phyloP scores from a whole-genome alignment of 2,329 filamentous ascomycete genomes.

The Cytospora piceicola region DNA sequence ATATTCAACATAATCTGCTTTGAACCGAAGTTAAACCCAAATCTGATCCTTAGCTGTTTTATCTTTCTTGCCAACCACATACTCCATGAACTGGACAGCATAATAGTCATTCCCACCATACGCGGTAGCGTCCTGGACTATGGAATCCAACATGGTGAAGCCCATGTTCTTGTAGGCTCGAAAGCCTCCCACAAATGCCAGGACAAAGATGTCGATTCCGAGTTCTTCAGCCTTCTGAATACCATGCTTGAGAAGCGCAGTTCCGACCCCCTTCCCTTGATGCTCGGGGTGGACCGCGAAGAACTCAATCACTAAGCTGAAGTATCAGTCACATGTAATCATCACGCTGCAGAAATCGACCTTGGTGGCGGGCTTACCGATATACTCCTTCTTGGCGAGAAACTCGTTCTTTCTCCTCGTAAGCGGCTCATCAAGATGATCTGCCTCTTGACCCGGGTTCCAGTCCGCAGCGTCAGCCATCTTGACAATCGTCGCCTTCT shows the following conservation, averaged over 20 bases:
- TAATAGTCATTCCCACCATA: slow-evolving; percentile 34
- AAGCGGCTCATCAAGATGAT: slow-evolving; percentile 28
- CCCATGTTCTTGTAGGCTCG: slow-evolving; percentile 34
- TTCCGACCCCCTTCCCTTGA: slow-evolving; percentile 34
- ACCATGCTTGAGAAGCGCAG: slow-evolving; percentile 32
- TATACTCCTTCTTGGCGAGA: slow-evolving; percentile 27
- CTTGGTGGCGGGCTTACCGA: slow-evolving; percentile 18
- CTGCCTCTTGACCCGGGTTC: slow-evolving; percentile 21
- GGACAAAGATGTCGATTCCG: slow-evolving; percentile 35
- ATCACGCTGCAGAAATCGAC: background rate
- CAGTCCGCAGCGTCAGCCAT: slow-evolving; percentile 29
- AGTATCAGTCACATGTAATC: background rate
- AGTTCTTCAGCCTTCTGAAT: slow-evolving; percentile 34
- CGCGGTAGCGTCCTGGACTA: slow-evolving; percentile 33
- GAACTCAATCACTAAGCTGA: slow-evolving; percentile 34
- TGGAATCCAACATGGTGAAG: slow-evolving; percentile 31
- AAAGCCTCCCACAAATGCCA: slow-evolving; percentile 31
- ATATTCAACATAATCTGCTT: too few species aligned
- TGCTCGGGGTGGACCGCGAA: slow-evolving; percentile 35
- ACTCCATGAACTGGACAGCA: slow-evolving; percentile 35
- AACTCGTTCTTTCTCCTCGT: slow-evolving; percentile 25
- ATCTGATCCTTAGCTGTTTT: background rate
- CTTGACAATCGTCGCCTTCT: slow-evolving; percentile 27
- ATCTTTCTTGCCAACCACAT: background rate
- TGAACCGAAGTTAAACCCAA: too few species aligned